phyloP scores from a whole-genome alignment of 345 rosid species.

The Lepidium didymum region DNA sequence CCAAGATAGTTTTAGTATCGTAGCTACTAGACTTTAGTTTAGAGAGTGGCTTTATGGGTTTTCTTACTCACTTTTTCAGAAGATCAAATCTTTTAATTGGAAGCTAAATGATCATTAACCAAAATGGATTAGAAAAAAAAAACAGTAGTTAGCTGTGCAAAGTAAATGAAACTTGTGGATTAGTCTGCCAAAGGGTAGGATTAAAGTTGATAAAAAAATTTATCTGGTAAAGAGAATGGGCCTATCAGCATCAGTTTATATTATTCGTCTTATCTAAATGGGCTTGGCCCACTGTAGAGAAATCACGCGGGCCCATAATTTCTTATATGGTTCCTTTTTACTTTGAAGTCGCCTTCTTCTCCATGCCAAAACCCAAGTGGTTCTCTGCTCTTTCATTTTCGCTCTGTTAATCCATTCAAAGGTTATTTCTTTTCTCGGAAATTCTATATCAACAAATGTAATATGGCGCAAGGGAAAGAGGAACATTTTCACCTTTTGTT shows the following conservation, averaged over 20 bases:
- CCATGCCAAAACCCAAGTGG: background rate
- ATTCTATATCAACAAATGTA: background rate
- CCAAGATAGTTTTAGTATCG: conserved; percentile 35
- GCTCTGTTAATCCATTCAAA: background rate
- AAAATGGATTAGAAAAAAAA: background rate
- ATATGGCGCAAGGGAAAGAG: background rate
- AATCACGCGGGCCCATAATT: background rate
- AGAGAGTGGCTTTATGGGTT: background rate
- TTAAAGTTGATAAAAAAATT: background rate
- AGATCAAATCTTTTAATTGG: background rate
- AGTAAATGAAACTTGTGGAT: background rate
- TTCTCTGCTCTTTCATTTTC: background rate
- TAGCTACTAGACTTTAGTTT: background rate
- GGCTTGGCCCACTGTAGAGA: background rate
- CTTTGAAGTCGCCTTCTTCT: conserved; percentile 8
- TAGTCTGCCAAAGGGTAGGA: background rate
- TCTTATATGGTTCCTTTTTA: background rate
- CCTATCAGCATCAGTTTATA: background rate
- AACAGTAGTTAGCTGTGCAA: background rate
- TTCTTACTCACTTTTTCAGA: background rate
- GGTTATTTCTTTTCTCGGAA: background rate
- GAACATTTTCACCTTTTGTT: background rate
- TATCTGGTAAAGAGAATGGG: background rate
- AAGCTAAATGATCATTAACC: background rate
- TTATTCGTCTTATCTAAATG: background rate